These are phyloP conservation scores for Colletotrichum abscissum DNA, from an alignment of 2,329 filamentous ascomycete species.

Conservation along the genomic window DNA sequence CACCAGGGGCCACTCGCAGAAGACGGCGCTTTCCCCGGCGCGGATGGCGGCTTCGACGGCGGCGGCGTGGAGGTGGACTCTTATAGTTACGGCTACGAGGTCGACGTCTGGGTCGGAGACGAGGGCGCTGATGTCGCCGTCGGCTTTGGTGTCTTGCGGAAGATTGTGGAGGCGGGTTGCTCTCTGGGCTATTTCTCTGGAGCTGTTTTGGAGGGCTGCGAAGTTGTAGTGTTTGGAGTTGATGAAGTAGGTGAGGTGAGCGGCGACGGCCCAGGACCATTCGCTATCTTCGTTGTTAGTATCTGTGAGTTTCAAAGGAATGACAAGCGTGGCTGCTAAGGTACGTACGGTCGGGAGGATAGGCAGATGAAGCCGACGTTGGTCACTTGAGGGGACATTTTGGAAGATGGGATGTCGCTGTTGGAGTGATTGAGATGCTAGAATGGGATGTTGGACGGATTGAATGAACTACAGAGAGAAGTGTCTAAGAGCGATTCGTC, in stretches of 20 bases:
- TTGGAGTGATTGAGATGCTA: background rate
- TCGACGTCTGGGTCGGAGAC: background rate
- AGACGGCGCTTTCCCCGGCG: too few species aligned
- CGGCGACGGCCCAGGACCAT: background rate
- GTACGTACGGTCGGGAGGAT: background rate
- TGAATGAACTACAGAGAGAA: too few species aligned
- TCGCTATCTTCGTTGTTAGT: background rate
- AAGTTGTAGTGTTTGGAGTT: background rate
- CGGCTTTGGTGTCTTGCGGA: background rate
- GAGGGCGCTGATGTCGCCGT: background rate
- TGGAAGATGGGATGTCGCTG: background rate
- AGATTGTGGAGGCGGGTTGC: background rate
- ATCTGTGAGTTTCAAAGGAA: background rate
- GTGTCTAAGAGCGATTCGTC: too few species aligned
- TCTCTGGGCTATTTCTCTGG: background rate
- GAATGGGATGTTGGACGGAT: too few species aligned
- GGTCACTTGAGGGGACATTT: background rate
- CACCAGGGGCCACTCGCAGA: too few species aligned
- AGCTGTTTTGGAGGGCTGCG: background rate
- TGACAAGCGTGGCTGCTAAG: background rate
- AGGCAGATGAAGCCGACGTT: background rate
- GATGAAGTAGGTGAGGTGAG: background rate
- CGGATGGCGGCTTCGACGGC: background rate
- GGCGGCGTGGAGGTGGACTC: background rate
- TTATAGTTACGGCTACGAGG: background rate